Conservation (phyloP, 2,329 filamentous ascomycete species). For the Alternaria postmessia region DNA sequence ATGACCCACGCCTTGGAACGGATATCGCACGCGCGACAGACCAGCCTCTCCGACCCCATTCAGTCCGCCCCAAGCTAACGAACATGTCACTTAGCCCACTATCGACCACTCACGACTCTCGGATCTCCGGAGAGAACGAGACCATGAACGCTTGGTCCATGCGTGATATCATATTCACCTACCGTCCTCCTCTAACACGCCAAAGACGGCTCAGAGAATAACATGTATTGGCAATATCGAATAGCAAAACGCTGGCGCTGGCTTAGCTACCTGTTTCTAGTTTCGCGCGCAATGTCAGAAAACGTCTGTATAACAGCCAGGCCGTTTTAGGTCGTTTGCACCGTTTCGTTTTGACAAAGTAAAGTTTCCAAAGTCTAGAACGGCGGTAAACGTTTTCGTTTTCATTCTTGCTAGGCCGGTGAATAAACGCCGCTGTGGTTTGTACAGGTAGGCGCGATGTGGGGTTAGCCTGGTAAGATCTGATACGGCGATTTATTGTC, state of each 20-base stretch:
- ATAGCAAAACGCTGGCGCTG: not conserved
- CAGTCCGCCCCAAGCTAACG: not conserved
- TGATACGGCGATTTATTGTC: not conserved
- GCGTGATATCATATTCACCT: not conserved
- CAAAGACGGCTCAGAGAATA: not conserved
- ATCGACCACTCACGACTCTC: not conserved
- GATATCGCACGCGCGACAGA: not conserved
- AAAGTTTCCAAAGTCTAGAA: not conserved
- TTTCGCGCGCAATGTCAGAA: not conserved
- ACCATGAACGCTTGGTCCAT: not conserved
- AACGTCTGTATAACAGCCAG: not conserved
- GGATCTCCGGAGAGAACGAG: not conserved
- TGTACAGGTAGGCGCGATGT: not conserved
- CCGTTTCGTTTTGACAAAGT: not conserved
- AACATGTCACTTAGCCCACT: not conserved
- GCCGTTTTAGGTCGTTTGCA: not conserved
- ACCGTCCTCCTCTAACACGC: not conserved
- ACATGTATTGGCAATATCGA: not conserved
- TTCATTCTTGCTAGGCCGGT: not conserved
- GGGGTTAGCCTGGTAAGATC: not conserved
- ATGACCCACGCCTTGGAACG: not conserved
- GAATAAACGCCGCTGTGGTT: not conserved
- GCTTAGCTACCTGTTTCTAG: not conserved
- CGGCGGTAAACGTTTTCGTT: not conserved
- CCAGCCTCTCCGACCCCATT: not conserved